These are phyloP conservation scores for Oryza glaberrima DNA, from an alignment of 176 grass and related monocot genomes.

Conservation along the genomic window DNA sequence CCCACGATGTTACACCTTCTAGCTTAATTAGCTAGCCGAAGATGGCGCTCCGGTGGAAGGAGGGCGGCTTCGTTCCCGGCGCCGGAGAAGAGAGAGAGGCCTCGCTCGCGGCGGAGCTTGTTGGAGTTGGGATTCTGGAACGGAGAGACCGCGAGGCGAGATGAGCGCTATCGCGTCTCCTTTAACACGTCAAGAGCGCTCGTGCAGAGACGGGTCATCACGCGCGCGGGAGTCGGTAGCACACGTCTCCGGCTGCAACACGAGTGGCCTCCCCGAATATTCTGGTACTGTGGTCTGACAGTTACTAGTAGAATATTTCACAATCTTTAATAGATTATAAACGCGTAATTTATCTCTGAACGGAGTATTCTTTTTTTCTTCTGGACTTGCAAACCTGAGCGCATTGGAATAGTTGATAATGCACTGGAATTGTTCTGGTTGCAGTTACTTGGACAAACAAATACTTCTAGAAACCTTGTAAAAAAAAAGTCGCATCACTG, in stretches of 20 bases:
- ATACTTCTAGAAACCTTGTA: neutral
- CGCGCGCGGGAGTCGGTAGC: neutral
- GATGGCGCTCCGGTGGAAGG: neutral
- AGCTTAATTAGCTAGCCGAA: no score
- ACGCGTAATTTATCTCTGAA: neutral
- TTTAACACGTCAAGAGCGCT: neutral
- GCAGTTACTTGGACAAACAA: neutral
- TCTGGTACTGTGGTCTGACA: neutral
- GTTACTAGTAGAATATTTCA: neutral
- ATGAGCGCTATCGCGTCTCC: neutral
- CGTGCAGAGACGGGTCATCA: neutral
- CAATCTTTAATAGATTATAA: neutral
- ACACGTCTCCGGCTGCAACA: neutral
- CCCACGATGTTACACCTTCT: no score
- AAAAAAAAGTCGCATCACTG: neutral
- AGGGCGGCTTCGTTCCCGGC: neutral
- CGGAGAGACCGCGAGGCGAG: neutral
- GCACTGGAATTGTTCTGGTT: neutral
- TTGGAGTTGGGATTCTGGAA: neutral
- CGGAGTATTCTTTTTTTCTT: neutral
- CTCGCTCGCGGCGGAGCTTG: neutral
- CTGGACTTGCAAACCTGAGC: slow-evolving; percentile 4
- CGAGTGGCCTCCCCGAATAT: neutral
- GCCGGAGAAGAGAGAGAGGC: neutral
- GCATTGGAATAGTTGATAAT: neutral